Percentiles rank a stretch among this genome's conserved stretches.
phyloP scores from a whole-genome alignment of 306 rosid genomes.

The Cicer chorassanicum region DNA sequence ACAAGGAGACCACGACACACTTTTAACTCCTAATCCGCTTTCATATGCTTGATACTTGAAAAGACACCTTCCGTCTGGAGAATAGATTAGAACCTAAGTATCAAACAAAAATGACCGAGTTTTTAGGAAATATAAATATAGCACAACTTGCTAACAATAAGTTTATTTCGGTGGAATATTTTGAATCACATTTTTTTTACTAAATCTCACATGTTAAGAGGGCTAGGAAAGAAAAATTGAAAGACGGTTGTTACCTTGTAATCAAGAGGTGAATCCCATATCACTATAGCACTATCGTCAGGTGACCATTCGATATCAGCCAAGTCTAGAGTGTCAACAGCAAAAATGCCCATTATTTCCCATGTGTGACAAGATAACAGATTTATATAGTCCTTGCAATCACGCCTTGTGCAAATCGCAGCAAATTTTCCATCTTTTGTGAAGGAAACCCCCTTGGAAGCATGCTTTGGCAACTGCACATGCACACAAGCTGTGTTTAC shows the following conservation, averaged over 20 bases:
- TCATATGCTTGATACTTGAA: conserved; percentile 94
- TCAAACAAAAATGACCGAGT: conserved; percentile 45
- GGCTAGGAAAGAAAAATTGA: conserved; percentile 32
- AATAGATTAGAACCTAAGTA: conserved; percentile 85
- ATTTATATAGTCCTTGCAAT: conserved; percentile 91
- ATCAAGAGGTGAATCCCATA: conserved; percentile 97
- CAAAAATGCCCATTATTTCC: conserved; percentile 92
- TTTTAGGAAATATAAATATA: conserved; percentile 23
- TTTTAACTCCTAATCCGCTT: conserved; percentile 95
- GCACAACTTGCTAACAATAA: conserved; percentile 14
- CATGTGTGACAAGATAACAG: conserved; percentile 89
- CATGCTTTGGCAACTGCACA: conserved; percentile 93
- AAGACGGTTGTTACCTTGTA: conserved; percentile 67
- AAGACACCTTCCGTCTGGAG: conserved; percentile 96
- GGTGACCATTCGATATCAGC: conserved; percentile 98
- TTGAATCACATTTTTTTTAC: conserved; percentile 13
- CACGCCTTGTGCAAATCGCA: conserved; percentile 95
- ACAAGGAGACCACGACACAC: conserved; percentile 97
- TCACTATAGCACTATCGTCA: conserved; percentile 92
- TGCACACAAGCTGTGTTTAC: conserved; percentile 95
- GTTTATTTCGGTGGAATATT: conserved; percentile 13
- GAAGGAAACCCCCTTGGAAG: conserved; percentile 91
- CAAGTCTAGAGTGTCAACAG: conserved; percentile 91
- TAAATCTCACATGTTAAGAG: conserved; percentile 18
- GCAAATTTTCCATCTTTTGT: conserved; percentile 91